Base-by-base conservation (phyloP, 2,329 filamentous ascomycete genomes). In the Exophiala aquamarina region DNA sequence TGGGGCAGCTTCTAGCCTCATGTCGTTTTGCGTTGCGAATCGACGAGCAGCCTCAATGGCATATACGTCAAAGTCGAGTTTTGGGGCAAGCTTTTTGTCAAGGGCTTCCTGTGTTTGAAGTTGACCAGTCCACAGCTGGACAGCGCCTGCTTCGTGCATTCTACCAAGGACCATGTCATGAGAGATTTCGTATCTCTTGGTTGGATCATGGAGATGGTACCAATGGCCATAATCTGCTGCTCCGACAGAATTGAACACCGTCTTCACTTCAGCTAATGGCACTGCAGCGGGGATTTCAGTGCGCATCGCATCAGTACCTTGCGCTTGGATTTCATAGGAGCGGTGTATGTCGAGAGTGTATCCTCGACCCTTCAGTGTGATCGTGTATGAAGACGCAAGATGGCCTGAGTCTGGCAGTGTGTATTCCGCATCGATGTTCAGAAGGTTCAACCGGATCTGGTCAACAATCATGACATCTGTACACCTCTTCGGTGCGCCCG, bases 381-480 rank as follows among this genome's bases (percentile, higher is more conserved):
- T 63, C 8, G 65, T 63, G 4, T 70, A 72, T 18, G 70, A 68
- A 37, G 77, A 71, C 5, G 69, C 68, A 0, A 78, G 70, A 2
- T 70, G 60, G 0, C 67, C 67, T 7, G 73, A 69, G 26, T 76
- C 69, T 37, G 70, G 66, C 26, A 74, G 69, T 36, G 73, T 68
- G 14, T 67, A 61, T 7, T 74, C 73, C 0, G 71, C 63, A 37
- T 75, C 69, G 17, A 82, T 70, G 7, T 74, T 67, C 2, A 67
- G 63, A 21, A 81, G 66, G 11, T 72, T 67, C 1, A 83, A 61
- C 10, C 71, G 68, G 44, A 83, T 81, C 0, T 71, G 70, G 1
- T 73, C 72, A 43, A 83, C 71, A 10, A 76, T 63, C 57, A 83
- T 61, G 13, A 82, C 69, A 44, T 83, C 78, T 1, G 69, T 73